Evolutionary conservation across 176 grass and related monocot species (phyloP).

Genomic region (Juncus inflexus): DNA sequence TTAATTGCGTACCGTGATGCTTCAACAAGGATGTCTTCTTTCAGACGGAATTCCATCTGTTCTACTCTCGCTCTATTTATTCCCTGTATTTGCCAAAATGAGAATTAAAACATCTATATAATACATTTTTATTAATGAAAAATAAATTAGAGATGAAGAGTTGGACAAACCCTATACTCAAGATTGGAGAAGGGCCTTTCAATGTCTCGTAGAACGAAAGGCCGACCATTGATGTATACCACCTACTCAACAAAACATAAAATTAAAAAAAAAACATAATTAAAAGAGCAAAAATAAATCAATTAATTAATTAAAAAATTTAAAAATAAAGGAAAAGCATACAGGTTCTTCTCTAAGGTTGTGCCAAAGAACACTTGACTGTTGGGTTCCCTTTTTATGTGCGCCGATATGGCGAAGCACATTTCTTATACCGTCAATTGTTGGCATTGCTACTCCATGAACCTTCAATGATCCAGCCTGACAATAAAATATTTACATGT

Average conservation of each 20-base stretch:
- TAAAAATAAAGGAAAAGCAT: slow-evolving; percentile 26
- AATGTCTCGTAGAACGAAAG: slow-evolving; percentile 93
- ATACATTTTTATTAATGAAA: slow-evolving; percentile 14
- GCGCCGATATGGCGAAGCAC: slow-evolving; percentile 91
- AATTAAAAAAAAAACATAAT: slow-evolving; percentile 22
- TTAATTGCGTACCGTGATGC: slow-evolving; percentile 55
- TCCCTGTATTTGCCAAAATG: slow-evolving; percentile 45
- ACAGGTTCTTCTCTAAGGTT: slow-evolving; percentile 97
- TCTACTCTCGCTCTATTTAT: slow-evolving; percentile 96
- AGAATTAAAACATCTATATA: too few species aligned
- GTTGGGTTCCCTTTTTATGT: slow-evolving; percentile 54
- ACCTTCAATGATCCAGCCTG: slow-evolving; percentile 84
- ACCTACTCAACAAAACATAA: slow-evolving; percentile 50
- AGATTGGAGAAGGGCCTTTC: slow-evolving; percentile 98
- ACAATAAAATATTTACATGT: slow-evolving; percentile 8
- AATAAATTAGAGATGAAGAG: slow-evolving; percentile 9
- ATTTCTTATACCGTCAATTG: slow-evolving; percentile 84
- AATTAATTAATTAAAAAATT: slow-evolving; percentile 6
- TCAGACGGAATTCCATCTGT: slow-evolving; percentile 98
- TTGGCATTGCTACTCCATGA: slow-evolving; percentile 99
- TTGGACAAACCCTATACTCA: slow-evolving; percentile 79
- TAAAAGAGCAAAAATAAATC: slow-evolving; percentile 8
- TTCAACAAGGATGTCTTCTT: slow-evolving; percentile 96
- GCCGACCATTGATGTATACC: slow-evolving; percentile 81
- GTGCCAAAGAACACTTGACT: slow-evolving; percentile 77